Evolutionary conservation across 129 eudicot genomes (phyloP).

Genomic region (Saussurea involucrata): DNA sequence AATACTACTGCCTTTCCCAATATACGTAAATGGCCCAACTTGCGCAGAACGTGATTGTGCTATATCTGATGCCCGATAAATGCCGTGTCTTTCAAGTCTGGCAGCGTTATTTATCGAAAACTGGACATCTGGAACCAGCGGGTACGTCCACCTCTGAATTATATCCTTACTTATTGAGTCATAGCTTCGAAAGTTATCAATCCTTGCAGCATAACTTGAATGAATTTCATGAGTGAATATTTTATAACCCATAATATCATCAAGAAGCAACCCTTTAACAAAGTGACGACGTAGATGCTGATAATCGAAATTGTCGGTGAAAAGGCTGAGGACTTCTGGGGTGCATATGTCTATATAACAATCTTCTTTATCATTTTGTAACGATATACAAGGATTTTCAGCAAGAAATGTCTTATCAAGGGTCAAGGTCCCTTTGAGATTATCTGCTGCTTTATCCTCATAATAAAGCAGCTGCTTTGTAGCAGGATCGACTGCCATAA

Average conservation of each 20-base stretch:
- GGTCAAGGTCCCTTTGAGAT: constrained; percentile 48
- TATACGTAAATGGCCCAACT: constrained; percentile 74
- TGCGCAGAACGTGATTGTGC: constrained; percentile 62
- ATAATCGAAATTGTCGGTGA: constrained; percentile 92
- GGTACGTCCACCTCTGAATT: constrained; percentile 97
- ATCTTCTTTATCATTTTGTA: constrained; percentile 92
- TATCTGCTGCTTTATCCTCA: constrained; percentile 70
- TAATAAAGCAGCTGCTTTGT: constrained; percentile 78
- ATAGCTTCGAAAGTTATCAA: constrained; percentile 85
- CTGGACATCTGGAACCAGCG: constrained; percentile 89
- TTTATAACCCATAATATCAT: constrained; percentile 94
- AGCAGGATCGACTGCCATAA: constrained; percentile 83
- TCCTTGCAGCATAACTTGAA: constrained; percentile 91
- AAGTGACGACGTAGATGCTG: constrained; percentile 96
- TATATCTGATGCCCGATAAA: constrained; percentile 67
- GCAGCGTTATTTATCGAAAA: constrained; percentile 43
- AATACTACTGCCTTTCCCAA: constrained; percentile 63
- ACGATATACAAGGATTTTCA: constrained; percentile 52
- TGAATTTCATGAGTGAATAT: constrained; percentile 87
- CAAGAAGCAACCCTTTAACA: constrained; percentile 85
- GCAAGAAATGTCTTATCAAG: constrained; percentile 72
- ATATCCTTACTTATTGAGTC: constrained; percentile 89
- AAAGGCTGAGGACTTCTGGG: constrained; percentile 82
- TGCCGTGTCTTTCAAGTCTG: constrained; percentile 74
- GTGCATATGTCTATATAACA: constrained; percentile 96